Base-by-base conservation (phyloP, 805 yeast species). In the Priceomyces haplophilus region DNA sequence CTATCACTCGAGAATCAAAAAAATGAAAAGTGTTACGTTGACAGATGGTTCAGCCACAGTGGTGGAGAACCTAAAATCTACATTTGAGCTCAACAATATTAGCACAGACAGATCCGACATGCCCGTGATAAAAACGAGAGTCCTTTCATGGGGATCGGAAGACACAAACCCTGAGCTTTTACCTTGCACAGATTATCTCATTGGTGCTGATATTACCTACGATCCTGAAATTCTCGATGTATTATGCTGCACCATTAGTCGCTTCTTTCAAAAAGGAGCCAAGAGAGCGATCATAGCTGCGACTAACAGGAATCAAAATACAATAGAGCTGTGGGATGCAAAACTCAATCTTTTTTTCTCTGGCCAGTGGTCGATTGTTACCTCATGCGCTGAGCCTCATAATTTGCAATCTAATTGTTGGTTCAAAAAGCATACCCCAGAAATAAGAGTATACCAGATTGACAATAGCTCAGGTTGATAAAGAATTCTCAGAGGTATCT, bases 161-260 rank as follows among this genome's bases (percentile, higher is more conserved):
- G 51, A 48, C 34, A 42, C 39, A 3, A 18, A 16, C 3, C 72
- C 76, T 1, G 64, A 64, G 30, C 41, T 52, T 3, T 52, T 54
- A 7, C 53, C 74, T 1, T 77, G 78, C 2, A 60, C 69, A 3
- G 80, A 82, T 51, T 59, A 82, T 1, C 64, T 88, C 0, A 55
- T 88, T 3, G 96, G 90, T 0, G 93, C 97, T 0, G 98, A 90
- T 61, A 88, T 90, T 11, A 88, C 96, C 0, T 90, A 86, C 61
- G 97, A 90, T 54, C 58, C 79, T 2, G 64, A 75, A 3, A 69
- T 80, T 2, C 70, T 88, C 16, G 80, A 81, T 0, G 63, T 63
- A 18, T 68, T 90, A 32, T 72, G 79, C n/a, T 46, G 55, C 3
- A 75, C 82, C 8, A 55, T 85, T 2, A 48, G 55, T n/a, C 69